Evolutionary conservation across 73 alveolate genomes (phyloP).

Genomic region (Paramecium sonneborni): DNA sequence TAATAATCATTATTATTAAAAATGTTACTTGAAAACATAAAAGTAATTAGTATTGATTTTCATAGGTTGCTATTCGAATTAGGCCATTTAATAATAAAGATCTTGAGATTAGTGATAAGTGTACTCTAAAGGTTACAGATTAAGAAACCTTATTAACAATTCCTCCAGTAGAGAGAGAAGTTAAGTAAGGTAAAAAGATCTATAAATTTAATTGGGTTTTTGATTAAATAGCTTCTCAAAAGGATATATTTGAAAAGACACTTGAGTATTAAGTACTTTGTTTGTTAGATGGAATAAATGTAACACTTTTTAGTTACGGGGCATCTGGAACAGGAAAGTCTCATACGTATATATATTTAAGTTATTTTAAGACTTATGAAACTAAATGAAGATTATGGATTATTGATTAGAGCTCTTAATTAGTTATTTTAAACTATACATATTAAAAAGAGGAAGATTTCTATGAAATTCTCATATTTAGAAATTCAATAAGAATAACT

Average conservation of each 20-base stretch:
- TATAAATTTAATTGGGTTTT: background rate
- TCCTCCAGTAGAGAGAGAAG: conserved; percentile 2
- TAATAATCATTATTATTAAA: background rate
- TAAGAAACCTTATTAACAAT: background rate
- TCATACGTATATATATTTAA: background rate
- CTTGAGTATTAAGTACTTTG: conserved; percentile 12
- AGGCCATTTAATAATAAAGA: background rate
- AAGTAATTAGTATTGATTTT: background rate
- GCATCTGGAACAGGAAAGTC: background rate
- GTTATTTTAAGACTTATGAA: background rate
- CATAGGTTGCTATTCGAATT: conserved; percentile 16
- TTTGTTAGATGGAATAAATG: conserved; percentile 29
- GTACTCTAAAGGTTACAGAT: background rate
- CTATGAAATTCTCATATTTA: background rate
- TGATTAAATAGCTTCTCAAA: background rate
- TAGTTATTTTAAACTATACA: background rate
- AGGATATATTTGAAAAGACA: conserved; percentile 22
- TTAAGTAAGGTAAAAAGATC: background rate
- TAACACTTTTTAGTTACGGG: conserved; percentile 44
- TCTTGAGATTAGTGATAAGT: background rate
- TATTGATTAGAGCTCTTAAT: background rate
- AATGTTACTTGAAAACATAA: conserved; percentile 31
- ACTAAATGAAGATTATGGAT: conserved; percentile 33
- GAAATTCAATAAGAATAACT: conserved; percentile 13
- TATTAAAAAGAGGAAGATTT: background rate